Percentiles rank a stretch among this genome's conserved stretches.
These are phyloP conservation scores for Pythium aquatile DNA, from an alignment of 352 stramenopile genomes.

Conservation along the genomic window DNA sequence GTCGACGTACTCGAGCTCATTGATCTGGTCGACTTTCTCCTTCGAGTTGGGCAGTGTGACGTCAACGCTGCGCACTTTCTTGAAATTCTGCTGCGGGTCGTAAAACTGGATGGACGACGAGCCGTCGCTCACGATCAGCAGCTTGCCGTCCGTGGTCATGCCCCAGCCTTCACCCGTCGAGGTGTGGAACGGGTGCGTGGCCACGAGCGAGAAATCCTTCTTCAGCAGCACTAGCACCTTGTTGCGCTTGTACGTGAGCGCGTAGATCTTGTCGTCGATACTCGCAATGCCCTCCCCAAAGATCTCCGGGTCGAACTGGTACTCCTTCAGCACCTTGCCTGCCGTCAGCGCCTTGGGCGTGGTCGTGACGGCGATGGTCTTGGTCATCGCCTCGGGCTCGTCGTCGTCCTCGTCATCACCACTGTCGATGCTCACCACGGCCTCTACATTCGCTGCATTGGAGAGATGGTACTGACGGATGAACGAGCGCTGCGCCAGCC, in stretches of 20 bases:
- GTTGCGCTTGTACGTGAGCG: constrained; percentile 80
- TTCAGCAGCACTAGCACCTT: constrained; percentile 63
- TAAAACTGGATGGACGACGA: constrained; percentile 77
- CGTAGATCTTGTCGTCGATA: constrained; percentile 71
- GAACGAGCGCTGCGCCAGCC: constrained; percentile 59
- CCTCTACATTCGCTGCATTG: constrained; percentile 5
- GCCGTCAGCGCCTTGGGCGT: constrained; percentile 2
- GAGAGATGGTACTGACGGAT: constrained; percentile 63
- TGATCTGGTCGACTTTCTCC: constrained; percentile 58
- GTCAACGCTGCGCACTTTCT: constrained; percentile 50
- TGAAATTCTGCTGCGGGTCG: constrained; percentile 58
- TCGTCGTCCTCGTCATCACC: constrained; percentile 1
- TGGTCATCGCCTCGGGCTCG: not conserved
- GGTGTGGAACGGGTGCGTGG: constrained; percentile 59
- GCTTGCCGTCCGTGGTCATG: constrained; percentile 76
- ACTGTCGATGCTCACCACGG: not conserved
- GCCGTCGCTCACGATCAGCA: constrained; percentile 86
- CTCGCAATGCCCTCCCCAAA: constrained; percentile 83
- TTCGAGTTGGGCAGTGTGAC: constrained; percentile 30
- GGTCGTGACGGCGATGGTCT: constrained; percentile 10
- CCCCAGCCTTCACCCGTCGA: constrained; percentile 88
- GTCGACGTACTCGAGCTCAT: constrained; percentile 87
- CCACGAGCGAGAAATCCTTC: constrained; percentile 49
- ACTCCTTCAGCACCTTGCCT: constrained; percentile 38
- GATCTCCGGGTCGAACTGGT: constrained; percentile 47